phyloP scores from a whole-genome alignment of 345 rosid species.

The Hevea brasiliensis region DNA sequence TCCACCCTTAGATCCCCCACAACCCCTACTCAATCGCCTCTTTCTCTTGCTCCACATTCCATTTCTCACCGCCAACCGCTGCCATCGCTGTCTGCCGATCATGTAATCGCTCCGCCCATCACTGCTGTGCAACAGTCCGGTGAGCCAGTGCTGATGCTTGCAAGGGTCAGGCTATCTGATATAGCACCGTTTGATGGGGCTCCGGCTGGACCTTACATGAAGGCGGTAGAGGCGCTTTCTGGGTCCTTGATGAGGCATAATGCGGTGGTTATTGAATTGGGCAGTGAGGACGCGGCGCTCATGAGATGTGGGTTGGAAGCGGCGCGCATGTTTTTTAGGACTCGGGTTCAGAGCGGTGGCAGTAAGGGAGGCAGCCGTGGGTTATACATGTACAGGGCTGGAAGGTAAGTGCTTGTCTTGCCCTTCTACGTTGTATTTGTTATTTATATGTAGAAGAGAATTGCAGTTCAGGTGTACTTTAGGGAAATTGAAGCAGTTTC shows the following conservation, averaged over 20 bases:
- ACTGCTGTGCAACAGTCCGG: slow-evolving; percentile 38
- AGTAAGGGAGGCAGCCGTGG: slow-evolving; percentile 57
- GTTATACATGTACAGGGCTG: slow-evolving; percentile 78
- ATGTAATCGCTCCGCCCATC: slow-evolving; percentile 42
- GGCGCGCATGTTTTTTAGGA: slow-evolving; percentile 70
- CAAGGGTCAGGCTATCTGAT: slow-evolving; percentile 73
- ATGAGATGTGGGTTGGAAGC: slow-evolving; percentile 87
- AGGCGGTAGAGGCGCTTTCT: slow-evolving; percentile 85
- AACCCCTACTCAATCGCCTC: slow-evolving; percentile 26
- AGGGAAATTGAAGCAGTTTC: not conserved
- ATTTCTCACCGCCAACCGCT: slow-evolving; percentile 18
- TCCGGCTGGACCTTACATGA: slow-evolving; percentile 51
- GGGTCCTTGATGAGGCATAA: slow-evolving; percentile 76
- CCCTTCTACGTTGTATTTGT: not conserved
- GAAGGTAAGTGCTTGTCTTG: slow-evolving; percentile 49
- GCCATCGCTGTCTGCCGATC: slow-evolving; percentile 17
- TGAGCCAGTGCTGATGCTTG: slow-evolving; percentile 40
- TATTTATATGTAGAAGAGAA: not conserved
- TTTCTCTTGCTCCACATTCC: slow-evolving; percentile 24
- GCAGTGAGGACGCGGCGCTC: slow-evolving; percentile 63
- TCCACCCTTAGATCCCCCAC: slow-evolving; percentile 44
- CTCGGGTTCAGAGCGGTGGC: slow-evolving; percentile 38
- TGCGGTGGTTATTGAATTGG: slow-evolving; percentile 83
- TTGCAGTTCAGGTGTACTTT: not conserved
- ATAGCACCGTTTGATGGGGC: slow-evolving; percentile 77